Evolutionary conservation across 371 early-diverging fungal species (phyloP).

Genomic region (Circinella umbellata): DNA sequence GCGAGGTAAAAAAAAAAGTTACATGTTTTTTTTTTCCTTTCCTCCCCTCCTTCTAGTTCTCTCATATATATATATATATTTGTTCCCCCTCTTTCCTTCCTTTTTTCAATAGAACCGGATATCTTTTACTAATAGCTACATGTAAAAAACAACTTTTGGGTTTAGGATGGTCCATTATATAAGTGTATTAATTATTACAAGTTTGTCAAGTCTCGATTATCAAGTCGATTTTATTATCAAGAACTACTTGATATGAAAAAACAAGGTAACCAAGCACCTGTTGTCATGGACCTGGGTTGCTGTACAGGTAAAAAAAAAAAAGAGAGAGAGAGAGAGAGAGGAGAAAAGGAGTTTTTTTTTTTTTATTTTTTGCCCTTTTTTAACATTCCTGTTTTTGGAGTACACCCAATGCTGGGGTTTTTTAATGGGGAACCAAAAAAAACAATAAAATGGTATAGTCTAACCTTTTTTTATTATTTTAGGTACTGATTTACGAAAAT

Average conservation of each 20-base stretch:
- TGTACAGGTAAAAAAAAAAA: conserved; percentile 40
- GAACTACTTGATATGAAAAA: conserved; percentile 29
- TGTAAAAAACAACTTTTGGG: background rate
- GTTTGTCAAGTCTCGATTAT: conserved; percentile 41
- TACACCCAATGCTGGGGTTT: too few relatives aligned
- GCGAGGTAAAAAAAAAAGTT: conserved; percentile 17
- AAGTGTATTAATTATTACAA: conserved; percentile 43
- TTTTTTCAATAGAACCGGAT: background rate
- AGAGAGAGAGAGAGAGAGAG: conserved; percentile 6
- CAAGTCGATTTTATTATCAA: conserved; percentile 42
- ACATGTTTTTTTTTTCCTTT: background rate
- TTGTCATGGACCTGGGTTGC: conserved; percentile 50
- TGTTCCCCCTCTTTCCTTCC: too few relatives aligned
- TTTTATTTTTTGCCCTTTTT: too few relatives aligned
- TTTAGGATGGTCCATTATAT: conserved; percentile 32
- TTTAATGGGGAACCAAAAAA: too few relatives aligned
- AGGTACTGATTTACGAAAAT: conserved; percentile 49
- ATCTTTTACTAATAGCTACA: background rate
- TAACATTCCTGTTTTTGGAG: too few relatives aligned
- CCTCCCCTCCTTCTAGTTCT: too few relatives aligned
- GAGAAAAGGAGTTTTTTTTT: background rate
- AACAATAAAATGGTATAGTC: too few relatives aligned
- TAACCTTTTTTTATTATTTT: conserved; percentile 14
- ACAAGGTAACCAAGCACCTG: conserved; percentile 20
- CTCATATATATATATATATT: too few relatives aligned